Evolutionary conservation across 2,329 filamentous ascomycete species (phyloP), one percentile per base, ranked within the genome.

Genomic region (Magnaporthales sp.): DNA sequence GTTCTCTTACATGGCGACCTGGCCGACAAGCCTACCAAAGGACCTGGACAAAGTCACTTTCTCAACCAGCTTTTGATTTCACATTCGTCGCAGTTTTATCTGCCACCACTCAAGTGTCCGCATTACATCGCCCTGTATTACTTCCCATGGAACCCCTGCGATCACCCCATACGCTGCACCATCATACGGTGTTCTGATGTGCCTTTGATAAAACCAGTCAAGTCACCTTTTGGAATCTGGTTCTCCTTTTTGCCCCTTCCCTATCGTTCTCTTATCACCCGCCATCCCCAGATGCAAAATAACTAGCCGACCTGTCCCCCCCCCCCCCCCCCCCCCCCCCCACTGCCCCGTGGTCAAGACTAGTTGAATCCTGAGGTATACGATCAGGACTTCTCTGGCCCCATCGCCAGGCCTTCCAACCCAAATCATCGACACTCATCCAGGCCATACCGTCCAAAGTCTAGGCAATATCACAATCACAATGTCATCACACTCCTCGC

Each of bases 401-500:
- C 15, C 19, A n/a, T 51, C 38, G 38, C 38, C 38, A 19, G 38
- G 19, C 38, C 6, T 51, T 51, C 38, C n/a, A 51, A 51, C 19
- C 7, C 38, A 51, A 1, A 5, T 19, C 38, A 51, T n/a, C 38
- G 38, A 51, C 19, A 15, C 38, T 51, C 38, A 13, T 38, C 38
- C 38, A 51, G 38, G 38, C 38, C 38, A 19, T 51, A 4, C 38
- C 38, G 38, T 7, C n/a, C 38, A n/a, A 5, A 51, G 19, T 19
- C 1, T 7, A n/a, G 19, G 54, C 64, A 65, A 31, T 31, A 29
- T 31, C 30, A 15, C 30, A 38, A 58, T 51, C 31, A 31, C 61
- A 4, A 54, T 30, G 68, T 69, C 70, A 6, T 11, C 67, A 2
- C 51, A 68, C 31, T 73, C 75, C 11, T 72, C 76, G 4, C 72